These are phyloP conservation scores for Aspergillus niger DNA, from an alignment of 2,329 filamentous ascomycete species.

Conservation along the genomic window DNA sequence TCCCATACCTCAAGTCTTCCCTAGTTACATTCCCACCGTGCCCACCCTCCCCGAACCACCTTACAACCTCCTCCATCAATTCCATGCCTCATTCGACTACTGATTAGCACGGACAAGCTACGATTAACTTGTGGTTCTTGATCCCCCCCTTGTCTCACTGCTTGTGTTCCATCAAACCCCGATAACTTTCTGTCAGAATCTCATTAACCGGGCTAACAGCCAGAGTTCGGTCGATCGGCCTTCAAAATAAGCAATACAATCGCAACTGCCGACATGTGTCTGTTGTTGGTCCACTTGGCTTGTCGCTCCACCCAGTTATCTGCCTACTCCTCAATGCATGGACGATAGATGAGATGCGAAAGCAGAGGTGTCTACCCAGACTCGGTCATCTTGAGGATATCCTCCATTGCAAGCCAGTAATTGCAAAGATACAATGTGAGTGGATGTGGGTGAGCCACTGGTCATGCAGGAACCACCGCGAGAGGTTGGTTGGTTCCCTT, in stretches of 20 bases:
- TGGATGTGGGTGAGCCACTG: not conserved
- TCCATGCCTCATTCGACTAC: not conserved
- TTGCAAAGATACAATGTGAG: not conserved
- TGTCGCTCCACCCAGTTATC: not conserved
- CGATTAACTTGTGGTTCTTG: not conserved
- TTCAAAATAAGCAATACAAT: not conserved
- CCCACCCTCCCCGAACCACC: not conserved
- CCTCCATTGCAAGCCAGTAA: not conserved
- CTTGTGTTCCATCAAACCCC: not conserved
- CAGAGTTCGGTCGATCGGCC: not conserved
- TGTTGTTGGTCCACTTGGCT: slow-evolving; percentile 1
- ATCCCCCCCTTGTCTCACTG: not conserved
- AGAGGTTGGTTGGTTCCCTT: slow-evolving; percentile 5
- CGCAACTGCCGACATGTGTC: slow-evolving; percentile 4
- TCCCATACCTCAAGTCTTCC: not conserved
- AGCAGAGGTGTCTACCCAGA: not conserved
- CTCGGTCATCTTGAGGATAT: not conserved
- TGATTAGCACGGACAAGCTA: not conserved
- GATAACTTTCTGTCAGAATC: not conserved
- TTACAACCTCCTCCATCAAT: not conserved
- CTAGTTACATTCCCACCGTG: not conserved
- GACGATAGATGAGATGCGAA: not conserved
- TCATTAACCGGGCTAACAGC: not conserved
- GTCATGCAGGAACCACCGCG: slow-evolving; percentile 7
- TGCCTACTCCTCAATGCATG: not conserved